These are phyloP conservation scores for Macrophomina pseudophaseolina DNA, from an alignment of 2,329 filamentous ascomycete genomes.

Conservation along the genomic window DNA sequence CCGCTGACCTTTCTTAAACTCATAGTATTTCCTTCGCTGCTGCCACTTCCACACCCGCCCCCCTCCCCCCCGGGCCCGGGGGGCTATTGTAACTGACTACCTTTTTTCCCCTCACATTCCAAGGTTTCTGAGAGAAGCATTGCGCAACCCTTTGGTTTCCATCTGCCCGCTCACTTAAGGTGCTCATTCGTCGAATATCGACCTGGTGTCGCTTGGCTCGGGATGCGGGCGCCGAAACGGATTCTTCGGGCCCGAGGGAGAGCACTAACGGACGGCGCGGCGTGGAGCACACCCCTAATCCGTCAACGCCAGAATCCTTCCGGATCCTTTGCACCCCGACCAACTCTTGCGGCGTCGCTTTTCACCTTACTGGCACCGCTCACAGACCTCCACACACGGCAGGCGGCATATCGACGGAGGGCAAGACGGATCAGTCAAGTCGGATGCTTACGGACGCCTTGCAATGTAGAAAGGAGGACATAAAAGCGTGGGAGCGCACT, in stretches of 20 bases:
- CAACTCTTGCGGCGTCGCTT: not conserved
- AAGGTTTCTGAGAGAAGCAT: too few relatives aligned
- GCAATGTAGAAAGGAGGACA: not conserved
- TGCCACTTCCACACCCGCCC: too few relatives aligned
- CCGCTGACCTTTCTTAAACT: too few relatives aligned
- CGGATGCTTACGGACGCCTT: not conserved
- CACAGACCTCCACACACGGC: too few relatives aligned
- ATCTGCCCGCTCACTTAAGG: too few relatives aligned
- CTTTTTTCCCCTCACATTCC: too few relatives aligned
- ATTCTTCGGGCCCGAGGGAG: slow-evolving; percentile 3
- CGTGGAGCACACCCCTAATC: not conserved
- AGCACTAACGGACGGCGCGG: not conserved
- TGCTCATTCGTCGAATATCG: too few relatives aligned
- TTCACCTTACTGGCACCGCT: not conserved
- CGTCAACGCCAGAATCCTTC: not conserved
- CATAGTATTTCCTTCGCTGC: too few relatives aligned
- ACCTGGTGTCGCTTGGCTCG: not conserved
- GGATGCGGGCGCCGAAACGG: not conserved
- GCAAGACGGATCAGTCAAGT: not conserved
- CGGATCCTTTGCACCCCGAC: not conserved
- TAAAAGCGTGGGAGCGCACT: not conserved
- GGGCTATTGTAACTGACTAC: too few relatives aligned
- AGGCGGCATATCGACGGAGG: not conserved
- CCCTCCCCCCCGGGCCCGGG: too few relatives aligned
- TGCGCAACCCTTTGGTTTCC: too few relatives aligned